These are phyloP conservation scores for Saccharomycopsis sp. DNA, from an alignment of 805 yeast species.

Conservation along the genomic window DNA sequence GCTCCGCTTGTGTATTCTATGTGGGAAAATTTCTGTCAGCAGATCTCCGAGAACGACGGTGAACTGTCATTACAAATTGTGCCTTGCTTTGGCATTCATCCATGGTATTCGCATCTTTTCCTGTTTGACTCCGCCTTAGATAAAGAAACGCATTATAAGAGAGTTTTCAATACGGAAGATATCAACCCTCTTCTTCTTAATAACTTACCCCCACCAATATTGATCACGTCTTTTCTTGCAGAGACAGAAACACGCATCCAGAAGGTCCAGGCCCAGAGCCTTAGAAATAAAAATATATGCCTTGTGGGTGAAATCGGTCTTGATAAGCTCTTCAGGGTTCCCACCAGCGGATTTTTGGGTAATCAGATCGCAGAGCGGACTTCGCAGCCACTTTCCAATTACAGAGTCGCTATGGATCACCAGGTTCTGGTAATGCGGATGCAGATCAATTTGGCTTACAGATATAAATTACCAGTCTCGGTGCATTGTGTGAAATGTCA, in stretches of 20 bases:
- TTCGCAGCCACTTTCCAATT: constrained; percentile 31
- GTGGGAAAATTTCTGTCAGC: constrained; percentile 13
- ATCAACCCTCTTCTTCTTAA: constrained; percentile 33
- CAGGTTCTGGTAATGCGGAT: constrained; percentile 48
- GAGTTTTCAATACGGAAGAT: constrained; percentile 37
- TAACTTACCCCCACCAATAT: constrained; percentile 54
- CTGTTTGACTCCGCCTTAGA: constrained; percentile 24
- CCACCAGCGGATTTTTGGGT: constrained; percentile 50
- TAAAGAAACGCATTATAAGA: constrained; percentile 50
- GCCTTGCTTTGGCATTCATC: constrained; percentile 75
- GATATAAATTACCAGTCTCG: constrained; percentile 48
- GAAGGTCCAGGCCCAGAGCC: not conserved
- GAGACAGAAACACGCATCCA: not conserved
- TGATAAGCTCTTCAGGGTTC: constrained; percentile 70
- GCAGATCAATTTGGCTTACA: constrained; percentile 51
- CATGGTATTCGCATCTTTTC: constrained; percentile 79
- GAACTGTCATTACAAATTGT: constrained; percentile 18
- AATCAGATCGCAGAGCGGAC: constrained; percentile 23
- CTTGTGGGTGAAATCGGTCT: constrained; percentile 90
- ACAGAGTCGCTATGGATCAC: constrained; percentile 57
- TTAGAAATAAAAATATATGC: constrained; percentile 7
- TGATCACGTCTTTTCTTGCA: constrained; percentile 8
- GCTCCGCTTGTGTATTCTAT: constrained; percentile 5
- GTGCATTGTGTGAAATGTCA: constrained; percentile 83
- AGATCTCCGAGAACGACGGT: constrained; percentile 18